These are phyloP conservation scores for Apiospora saccharicola DNA, from an alignment of 2,329 filamentous ascomycete species.

Conservation along the genomic window DNA sequence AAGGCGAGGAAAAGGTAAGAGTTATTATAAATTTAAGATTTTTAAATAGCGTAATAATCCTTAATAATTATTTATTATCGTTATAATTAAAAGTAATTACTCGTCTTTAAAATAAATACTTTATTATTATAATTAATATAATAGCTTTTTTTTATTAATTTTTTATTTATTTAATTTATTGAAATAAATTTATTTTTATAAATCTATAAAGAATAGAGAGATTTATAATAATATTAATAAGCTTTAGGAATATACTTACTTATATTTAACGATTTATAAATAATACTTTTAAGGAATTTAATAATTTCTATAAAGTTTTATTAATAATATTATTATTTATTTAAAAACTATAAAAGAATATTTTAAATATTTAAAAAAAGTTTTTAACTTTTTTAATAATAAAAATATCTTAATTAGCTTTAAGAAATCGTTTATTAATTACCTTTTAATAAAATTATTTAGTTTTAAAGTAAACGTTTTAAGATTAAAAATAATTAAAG, in stretches of 20 bases:
- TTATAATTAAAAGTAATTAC: neutral
- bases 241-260: neutral
- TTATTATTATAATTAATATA: too few relatives aligned
- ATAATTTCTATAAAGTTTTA: too few relatives aligned
- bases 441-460: neutral
- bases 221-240: neutral
- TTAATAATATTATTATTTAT: neutral
- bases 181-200: too few relatives aligned
- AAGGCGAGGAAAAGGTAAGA: neutral
- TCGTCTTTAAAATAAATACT: too few relatives aligned
- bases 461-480: neutral
- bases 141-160: too few relatives aligned
- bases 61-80: neutral
- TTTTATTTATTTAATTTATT: too few relatives aligned
- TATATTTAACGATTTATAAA: neutral
- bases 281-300: neutral
- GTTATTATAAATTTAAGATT: neutral
- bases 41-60: neutral
- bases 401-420: too few relatives aligned
- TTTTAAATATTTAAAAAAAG: neutral
- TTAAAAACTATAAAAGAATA: neutral
- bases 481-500: neutral
- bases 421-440: too few relatives aligned
- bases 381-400: neutral
- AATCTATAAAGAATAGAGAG: too few relatives aligned